A percentile compares a stretch with the other conserved stretches of the same genome.
Evolutionary conservation across 2,329 filamentous ascomycete species (phyloP).

Genomic region (Apiospora kogelbergensis): DNA sequence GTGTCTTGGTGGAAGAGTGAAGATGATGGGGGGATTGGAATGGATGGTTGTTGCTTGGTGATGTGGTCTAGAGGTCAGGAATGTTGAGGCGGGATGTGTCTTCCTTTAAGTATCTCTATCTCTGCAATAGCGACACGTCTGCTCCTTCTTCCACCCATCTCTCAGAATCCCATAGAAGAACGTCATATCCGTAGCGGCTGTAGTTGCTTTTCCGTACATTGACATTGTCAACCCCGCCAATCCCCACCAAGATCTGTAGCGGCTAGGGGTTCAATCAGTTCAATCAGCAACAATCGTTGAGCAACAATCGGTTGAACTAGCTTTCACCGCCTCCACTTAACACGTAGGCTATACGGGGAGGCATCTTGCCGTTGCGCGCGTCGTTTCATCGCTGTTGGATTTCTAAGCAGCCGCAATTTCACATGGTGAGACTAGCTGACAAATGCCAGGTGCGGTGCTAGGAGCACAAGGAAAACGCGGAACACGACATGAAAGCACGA

Average conservation of each 20-base stretch:
- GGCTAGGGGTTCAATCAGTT: not conserved
- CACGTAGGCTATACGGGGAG: not conserved
- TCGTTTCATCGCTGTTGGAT: not conserved
- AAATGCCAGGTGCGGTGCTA: not conserved
- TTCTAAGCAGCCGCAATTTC: not conserved
- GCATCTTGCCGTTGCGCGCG: not conserved
- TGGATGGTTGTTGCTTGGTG: too few relatives aligned
- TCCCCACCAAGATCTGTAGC: not conserved
- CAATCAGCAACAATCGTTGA: too few relatives aligned
- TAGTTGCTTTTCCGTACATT: not conserved
- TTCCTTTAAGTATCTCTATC: not conserved
- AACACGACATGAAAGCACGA: not conserved
- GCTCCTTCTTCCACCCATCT: not conserved
- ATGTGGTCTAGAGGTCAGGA: not conserved
- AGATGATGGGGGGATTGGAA: not conserved
- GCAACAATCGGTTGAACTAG: not conserved
- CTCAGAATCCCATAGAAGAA: not conserved
- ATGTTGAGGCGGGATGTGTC: not conserved
- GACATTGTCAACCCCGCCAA: not conserved
- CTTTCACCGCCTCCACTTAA: constrained; percentile 2
- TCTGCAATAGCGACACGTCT: not conserved
- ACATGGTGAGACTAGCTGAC: not conserved
- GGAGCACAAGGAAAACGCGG: not conserved
- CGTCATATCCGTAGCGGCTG: not conserved
- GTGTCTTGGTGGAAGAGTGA: not conserved